phyloP scores from a whole-genome alignment of 768 basidiomycete genomes.

The Paxillus rubicundulus region DNA sequence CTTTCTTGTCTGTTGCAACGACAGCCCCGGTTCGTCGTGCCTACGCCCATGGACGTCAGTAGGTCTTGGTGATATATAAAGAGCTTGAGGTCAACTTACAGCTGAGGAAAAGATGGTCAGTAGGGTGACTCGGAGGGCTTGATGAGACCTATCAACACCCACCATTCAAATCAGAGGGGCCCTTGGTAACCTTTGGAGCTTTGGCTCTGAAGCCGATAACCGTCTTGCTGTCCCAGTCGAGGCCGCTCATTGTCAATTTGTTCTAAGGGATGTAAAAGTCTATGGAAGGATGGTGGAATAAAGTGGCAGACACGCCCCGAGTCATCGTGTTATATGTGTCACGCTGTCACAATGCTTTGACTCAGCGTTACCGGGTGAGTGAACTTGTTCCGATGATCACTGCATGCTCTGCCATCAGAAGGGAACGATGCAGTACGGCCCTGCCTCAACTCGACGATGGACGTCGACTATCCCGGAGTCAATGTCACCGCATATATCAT shows the following conservation, averaged over 20 bases:
- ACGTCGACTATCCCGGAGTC: no score
- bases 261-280: background rate
- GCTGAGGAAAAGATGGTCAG: conserved; percentile 38
- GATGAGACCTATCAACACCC: conserved; percentile 3
- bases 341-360: no score
- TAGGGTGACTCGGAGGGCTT: background rate
- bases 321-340: no score
- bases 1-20: conserved; percentile 82
- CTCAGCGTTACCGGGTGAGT: no score
- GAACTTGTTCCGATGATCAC: no score
- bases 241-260: conserved; percentile 41
- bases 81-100: conserved; percentile 38
- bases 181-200: conserved; percentile 63
- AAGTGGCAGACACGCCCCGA: no score
- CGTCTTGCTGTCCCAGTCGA: conserved; percentile 68
- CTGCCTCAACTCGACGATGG: no score
- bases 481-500: no score
- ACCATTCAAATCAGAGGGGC: conserved; percentile 56
- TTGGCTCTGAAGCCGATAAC: conserved; percentile 72
- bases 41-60: conserved; percentile 35
- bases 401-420: no score
- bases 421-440: no score
- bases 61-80: background rate
- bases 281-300: no score
- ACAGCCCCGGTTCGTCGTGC: conserved; percentile 75